Evolutionary conservation across 2,329 filamentous ascomycete species (phyloP).

Genomic region (Pestalotiopsis sp.): DNA sequence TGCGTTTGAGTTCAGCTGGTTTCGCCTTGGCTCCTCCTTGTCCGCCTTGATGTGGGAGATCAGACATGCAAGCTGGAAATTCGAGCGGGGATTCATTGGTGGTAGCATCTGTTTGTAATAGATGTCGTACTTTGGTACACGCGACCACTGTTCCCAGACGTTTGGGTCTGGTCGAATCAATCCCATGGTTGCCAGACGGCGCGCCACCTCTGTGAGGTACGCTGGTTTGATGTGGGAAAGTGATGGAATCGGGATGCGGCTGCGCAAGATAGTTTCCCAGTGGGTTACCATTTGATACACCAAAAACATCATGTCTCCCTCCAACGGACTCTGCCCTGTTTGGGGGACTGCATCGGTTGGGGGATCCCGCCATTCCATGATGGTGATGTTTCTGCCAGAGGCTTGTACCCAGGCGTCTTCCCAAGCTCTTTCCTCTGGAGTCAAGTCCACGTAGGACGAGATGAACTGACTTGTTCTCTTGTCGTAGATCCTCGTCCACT

Average conservation of each 20-base stretch:
- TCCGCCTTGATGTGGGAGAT: not conserved
- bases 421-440: not conserved
- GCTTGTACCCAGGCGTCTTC: not conserved
- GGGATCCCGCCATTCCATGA: not conserved
- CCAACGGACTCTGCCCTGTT: not conserved
- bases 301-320: not conserved
- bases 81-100: not conserved
- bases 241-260: not conserved
- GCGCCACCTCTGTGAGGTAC: not conserved
- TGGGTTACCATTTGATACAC: not conserved
- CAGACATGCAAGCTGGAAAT: not conserved
- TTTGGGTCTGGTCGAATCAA: not conserved
- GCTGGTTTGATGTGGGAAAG: not conserved
- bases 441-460: not conserved
- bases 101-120: not conserved
- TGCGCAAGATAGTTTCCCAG: not conserved
- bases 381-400: not conserved
- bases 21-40: no score
- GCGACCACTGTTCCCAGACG: no score
- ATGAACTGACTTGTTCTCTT: not conserved
- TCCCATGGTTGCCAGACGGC: not conserved
- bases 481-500: not conserved
- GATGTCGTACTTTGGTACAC: not conserved
- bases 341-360: no score
- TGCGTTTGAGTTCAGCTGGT: not conserved